phyloP scores from a whole-genome alignment of 2,329 filamentous ascomycete species.

The Kalmusia sp. region DNA sequence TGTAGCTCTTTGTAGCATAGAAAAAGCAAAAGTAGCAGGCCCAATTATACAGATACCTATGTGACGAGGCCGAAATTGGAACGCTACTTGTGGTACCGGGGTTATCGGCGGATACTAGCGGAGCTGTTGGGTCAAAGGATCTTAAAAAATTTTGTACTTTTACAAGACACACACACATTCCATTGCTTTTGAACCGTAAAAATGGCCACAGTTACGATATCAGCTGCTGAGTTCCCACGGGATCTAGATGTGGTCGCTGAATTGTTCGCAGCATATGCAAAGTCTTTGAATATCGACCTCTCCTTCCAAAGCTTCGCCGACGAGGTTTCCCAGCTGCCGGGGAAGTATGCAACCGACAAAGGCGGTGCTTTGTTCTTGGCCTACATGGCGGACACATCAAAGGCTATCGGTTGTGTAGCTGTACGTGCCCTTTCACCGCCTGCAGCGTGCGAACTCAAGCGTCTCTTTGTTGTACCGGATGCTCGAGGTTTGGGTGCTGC shows the following conservation, averaged over 20 bases:
- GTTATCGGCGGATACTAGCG: background rate
- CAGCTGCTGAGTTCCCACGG: slow-evolving; percentile 46
- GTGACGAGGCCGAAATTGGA: too few relatives aligned
- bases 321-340: slow-evolving; percentile 62
- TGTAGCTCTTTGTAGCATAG: too few relatives aligned
- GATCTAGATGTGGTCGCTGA: slow-evolving; percentile 48
- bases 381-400: slow-evolving; percentile 18
- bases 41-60: too few relatives aligned
- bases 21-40: too few relatives aligned
- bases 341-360: slow-evolving; percentile 57
- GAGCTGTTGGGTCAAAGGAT: too few relatives aligned
- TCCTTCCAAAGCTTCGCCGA: slow-evolving; percentile 62
- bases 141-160: background rate
- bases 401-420: slow-evolving; percentile 59
- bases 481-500: slow-evolving; percentile 60
- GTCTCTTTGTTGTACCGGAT: slow-evolving; percentile 59
- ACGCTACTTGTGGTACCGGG: background rate
- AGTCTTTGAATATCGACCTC: slow-evolving; percentile 60
- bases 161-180: too few relatives aligned
- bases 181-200: too few relatives aligned
- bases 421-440: slow-evolving; percentile 50
- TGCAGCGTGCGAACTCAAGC: slow-evolving; percentile 63
- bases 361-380: slow-evolving; percentile 60
- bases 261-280: slow-evolving; percentile 50
- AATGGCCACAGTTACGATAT: slow-evolving; percentile 8